Conservation (phyloP, 2,329 filamentous ascomycete genomes). For the Trichophyton benhamiae region DNA sequence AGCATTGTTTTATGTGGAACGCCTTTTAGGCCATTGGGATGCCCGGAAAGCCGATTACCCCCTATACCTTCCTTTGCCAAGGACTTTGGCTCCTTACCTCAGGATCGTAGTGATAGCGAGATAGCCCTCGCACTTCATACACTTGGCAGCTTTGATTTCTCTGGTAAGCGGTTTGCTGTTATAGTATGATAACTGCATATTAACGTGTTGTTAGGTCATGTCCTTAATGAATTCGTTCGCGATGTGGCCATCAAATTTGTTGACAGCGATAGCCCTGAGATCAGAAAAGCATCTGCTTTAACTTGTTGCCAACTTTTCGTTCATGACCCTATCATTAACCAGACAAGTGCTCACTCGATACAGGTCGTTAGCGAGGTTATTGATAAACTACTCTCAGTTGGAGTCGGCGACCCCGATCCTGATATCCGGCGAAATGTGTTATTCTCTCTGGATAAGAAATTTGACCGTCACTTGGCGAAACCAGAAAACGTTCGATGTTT, state of each 20-base stretch:
- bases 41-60: slow-evolving; percentile 72
- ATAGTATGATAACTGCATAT: slow-evolving; percentile 8
- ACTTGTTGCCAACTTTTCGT: slow-evolving; percentile 98
- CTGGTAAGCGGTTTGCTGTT: slow-evolving; percentile 30
- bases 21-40: slow-evolving; percentile 82
- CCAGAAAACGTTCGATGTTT: slow-evolving; percentile 93
- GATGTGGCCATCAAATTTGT: slow-evolving; percentile 98
- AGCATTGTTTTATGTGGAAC: slow-evolving; percentile 87
- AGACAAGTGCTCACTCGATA: slow-evolving; percentile 92
- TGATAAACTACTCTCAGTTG: slow-evolving; percentile 87
- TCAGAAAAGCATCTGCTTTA: slow-evolving; percentile 83
- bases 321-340: slow-evolving; percentile 91
- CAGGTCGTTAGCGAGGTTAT: slow-evolving; percentile 97
- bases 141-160: slow-evolving; percentile 94
- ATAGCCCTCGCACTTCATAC: slow-evolving; percentile 90
- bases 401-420: slow-evolving; percentile 80
- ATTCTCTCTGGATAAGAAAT: slow-evolving; percentile 78
- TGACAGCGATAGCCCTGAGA: slow-evolving; percentile 86
- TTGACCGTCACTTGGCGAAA: slow-evolving; percentile 92
- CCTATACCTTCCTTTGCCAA: slow-evolving; percentile 73
- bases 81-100: slow-evolving; percentile 73
- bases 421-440: slow-evolving; percentile 83
- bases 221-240: slow-evolving; percentile 94
- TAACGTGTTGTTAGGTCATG: slow-evolving; percentile 46
- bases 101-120: slow-evolving; percentile 68